These are phyloP conservation scores for Monosporascus sp. DNA, from an alignment of 2,329 filamentous ascomycete genomes.

Conservation along the genomic window DNA sequence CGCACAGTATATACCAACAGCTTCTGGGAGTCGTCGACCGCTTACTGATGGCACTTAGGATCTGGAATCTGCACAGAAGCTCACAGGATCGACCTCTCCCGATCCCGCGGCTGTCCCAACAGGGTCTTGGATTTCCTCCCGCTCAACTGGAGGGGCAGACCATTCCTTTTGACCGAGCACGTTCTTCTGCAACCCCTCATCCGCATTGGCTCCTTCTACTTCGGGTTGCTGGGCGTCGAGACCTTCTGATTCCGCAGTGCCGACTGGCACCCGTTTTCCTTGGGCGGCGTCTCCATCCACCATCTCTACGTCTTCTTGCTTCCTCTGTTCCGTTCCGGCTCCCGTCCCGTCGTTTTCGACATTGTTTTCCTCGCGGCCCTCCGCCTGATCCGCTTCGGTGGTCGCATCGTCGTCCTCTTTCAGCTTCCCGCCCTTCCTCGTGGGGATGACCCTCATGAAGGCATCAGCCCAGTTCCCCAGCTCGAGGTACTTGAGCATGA, in stretches of 20 bases:
- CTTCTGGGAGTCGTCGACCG: no score
- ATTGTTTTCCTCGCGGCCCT: not conserved
- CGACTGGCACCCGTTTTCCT: not conserved
- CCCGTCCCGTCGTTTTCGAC: not conserved
- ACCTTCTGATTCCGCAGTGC: not conserved
- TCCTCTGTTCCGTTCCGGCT: not conserved
- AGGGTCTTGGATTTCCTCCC: slow-evolving; percentile 1
- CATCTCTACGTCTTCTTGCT: not conserved
- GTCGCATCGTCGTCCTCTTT: slow-evolving; percentile 33
- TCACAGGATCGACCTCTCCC: not conserved
- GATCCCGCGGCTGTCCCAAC: not conserved
- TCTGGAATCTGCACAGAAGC: no score
- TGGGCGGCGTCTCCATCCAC: not conserved
- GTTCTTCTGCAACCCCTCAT: slow-evolving; percentile 15
- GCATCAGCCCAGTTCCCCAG: slow-evolving; percentile 86
- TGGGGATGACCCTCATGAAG: slow-evolving; percentile 83
- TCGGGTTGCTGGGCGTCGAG: not conserved
- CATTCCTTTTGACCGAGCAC: slow-evolving; percentile 14
- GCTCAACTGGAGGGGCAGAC: slow-evolving; percentile 14
- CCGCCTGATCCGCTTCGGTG: slow-evolving; percentile 5
- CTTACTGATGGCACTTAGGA: no score
- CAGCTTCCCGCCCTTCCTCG: slow-evolving; percentile 75
- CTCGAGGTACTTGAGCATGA: slow-evolving; percentile 92
- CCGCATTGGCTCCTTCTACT: slow-evolving; percentile 15
- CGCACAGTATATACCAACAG: no score